A percentile compares a stretch with the other conserved stretches of the same genome.
Conservation (phyloP, 1,284 basidiomycete genomes). For the Cystobasidium sp. region DNA sequence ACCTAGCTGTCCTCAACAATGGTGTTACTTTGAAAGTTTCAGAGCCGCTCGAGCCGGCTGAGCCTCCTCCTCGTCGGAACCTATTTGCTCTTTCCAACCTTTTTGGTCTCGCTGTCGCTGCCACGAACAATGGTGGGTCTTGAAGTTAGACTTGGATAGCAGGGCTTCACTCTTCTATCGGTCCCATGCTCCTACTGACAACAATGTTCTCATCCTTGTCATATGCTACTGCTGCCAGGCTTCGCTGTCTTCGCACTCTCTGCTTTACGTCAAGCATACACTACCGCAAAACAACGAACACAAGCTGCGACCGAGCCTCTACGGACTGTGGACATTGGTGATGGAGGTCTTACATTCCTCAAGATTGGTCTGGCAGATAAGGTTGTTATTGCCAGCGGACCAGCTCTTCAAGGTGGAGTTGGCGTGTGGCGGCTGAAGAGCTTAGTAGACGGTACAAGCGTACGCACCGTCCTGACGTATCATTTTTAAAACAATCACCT, state of each 20-base stretch:
- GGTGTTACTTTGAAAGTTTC: slow-evolving; percentile 25
- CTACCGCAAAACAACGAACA: slow-evolving; percentile 43
- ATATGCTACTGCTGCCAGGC: slow-evolving; percentile 42
- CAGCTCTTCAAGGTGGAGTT: slow-evolving; percentile 46
- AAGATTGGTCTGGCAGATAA: slow-evolving; percentile 48
- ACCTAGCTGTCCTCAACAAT: slow-evolving; percentile 38
- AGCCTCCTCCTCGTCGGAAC: slow-evolving; percentile 47
- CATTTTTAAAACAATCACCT: neutral
- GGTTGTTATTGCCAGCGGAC: slow-evolving; percentile 43
- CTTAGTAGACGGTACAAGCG: slow-evolving; percentile 46
- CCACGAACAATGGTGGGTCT: slow-evolving; percentile 39
- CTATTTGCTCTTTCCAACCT: slow-evolving; percentile 47
- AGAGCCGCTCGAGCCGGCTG: slow-evolving; percentile 7
- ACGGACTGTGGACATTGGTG: slow-evolving; percentile 24
- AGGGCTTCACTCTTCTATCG: neutral
- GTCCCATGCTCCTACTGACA: too few relatives aligned
- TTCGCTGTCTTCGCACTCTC: slow-evolving; percentile 48
- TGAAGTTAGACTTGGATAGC: too few relatives aligned
- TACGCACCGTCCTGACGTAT: slow-evolving; percentile 1
- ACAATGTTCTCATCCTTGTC: neutral
- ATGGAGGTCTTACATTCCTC: slow-evolving; percentile 46
- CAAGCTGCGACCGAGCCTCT: slow-evolving; percentile 20
- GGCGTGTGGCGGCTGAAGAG: slow-evolving; percentile 47
- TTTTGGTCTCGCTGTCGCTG: slow-evolving; percentile 46
- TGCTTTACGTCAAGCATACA: slow-evolving; percentile 41